Base-by-base conservation (phyloP, 495 filamentous ascomycete genomes). In the Penicillium verhagenii region DNA sequence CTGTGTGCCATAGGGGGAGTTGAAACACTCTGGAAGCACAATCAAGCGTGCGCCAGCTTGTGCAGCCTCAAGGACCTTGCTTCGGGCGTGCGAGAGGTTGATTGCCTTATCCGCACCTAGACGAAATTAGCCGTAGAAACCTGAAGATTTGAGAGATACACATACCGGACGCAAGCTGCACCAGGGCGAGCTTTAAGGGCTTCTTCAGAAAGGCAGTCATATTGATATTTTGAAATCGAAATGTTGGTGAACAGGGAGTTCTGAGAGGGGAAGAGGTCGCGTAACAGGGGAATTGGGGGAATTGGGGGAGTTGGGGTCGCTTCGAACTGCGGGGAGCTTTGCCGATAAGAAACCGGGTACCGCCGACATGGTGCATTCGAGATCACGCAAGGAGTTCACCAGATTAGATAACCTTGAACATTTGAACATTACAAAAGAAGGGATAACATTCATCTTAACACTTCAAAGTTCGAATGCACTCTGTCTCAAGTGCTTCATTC, bases 1-100 rank as follows among this genome's bases (percentile, higher is more conserved):
- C 62, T 91, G 82, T 53, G 85, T 90, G 58, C 92, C 92, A 75
- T 96, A 96, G n/a, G 92, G 92, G 11, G 87, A 92, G 79, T 97
- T 97, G 84, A 97, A 97, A 80, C 92, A 97, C 76, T 97, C 92
- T 16, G 83, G 84, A 23, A 86, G 72, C 19, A 83, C 69, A 11
- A 82, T 80, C 33, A 82, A 66, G n/a, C 72, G 70, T 40, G 94
- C 92, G 54, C 92, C 93, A 3, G 73, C 75, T 29, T 73, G 64
- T 25, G 90, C 83, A 5, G 94, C 95, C 67, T 92, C 89, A 50
- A 90, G 82, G 48, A 99, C 92, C 59, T 92, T 90, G 35, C 78
- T 75, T 23, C 87, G 87, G 31, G 94, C 92, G 63, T 87, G 86
- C 11, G 78, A 61, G 55, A 99, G 91, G 74, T 99, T 99, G 33